Conservation (phyloP, 106 monocot genomes). For the Platanthera guangdongensis region DNA sequence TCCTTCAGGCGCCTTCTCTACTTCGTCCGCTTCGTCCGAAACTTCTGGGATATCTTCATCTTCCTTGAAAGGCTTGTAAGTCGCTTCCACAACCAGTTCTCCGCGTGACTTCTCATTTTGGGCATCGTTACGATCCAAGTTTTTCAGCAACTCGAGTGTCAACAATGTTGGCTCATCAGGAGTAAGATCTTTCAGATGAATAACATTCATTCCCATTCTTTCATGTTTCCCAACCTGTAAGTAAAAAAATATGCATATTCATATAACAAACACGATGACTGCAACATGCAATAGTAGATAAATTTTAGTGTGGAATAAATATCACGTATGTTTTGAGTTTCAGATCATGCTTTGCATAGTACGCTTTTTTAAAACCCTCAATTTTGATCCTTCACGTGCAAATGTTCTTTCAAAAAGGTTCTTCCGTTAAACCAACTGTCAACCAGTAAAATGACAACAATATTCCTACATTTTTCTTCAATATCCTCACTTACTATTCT, state of each 20-base stretch:
- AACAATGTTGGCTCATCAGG: constrained; percentile 59
- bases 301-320: too few species aligned
- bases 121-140: constrained; percentile 44
- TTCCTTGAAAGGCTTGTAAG: constrained; percentile 86
- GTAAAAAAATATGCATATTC: neutral
- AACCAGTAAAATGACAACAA: too few species aligned
- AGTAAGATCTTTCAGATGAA: constrained; percentile 56
- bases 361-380: too few species aligned
- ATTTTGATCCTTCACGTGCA: too few species aligned
- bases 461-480: too few species aligned
- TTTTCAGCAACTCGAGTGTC: constrained; percentile 75
- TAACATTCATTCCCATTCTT: constrained; percentile 73
- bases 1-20: constrained; percentile 65
- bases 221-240: constrained; percentile 77
- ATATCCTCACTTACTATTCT: too few species aligned
- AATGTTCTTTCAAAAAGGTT: too few species aligned
- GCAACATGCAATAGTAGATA: too few species aligned
- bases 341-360: too few species aligned
- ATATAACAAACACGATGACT: neutral
- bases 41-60: constrained; percentile 23
- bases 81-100: constrained; percentile 50
- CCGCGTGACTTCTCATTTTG: constrained; percentile 50
- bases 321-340: too few species aligned
- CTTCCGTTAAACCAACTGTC: too few species aligned
- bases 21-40: constrained; percentile 14